Base-by-base conservation (phyloP, 306 rosid species). In the Luffa aegyptiaca region DNA sequence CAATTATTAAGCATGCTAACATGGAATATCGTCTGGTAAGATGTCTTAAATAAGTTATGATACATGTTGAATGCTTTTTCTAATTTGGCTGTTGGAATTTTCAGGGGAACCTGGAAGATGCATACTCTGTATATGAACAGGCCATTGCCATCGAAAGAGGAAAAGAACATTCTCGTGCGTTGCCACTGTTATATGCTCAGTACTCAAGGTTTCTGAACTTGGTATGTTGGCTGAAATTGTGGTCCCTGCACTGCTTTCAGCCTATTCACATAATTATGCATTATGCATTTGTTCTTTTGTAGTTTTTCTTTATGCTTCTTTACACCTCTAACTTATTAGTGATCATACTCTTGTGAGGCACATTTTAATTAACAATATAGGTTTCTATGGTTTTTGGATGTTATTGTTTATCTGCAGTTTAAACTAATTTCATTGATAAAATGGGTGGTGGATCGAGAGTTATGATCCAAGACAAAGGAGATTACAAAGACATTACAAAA, bases 91-190 rank as follows among this genome's bases (percentile, higher is more conserved):
- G 75, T 85, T 84, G 80, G 75, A 69, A 49, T 61, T 84, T 83
- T 42, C 85, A 96, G 99, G 99, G 94, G 10, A 91, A 93, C 81
- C 80, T 90, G 85, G 98, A 91, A 83, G 97, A 88, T 80, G 96
- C 97, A 10, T 93, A 76, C 84, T 87, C 94, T 49, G 80, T 91
- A 79, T 96, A 89, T 74, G 99, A 96, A 78, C 99, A 93, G 73
- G 96, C 98, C 77, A 90, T 93, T 79, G 98, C 99, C 68, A 91
- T 96, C 79, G 99, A 96, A 77, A 93, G 90, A 79, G 99, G 98
- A 80, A 96, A 96, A 84, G 99, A 96, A 79, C 97, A 93, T 84
- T 96, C 97, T 26, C 98, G 89, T 83, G 84, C 89, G 8, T 87
- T 96, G 79, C 91, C 98, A 0, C 83, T 96, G 92, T 71, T 96